phyloP scores from a whole-genome alignment of 306 rosid species.

The Erythrophleum fordii region DNA sequence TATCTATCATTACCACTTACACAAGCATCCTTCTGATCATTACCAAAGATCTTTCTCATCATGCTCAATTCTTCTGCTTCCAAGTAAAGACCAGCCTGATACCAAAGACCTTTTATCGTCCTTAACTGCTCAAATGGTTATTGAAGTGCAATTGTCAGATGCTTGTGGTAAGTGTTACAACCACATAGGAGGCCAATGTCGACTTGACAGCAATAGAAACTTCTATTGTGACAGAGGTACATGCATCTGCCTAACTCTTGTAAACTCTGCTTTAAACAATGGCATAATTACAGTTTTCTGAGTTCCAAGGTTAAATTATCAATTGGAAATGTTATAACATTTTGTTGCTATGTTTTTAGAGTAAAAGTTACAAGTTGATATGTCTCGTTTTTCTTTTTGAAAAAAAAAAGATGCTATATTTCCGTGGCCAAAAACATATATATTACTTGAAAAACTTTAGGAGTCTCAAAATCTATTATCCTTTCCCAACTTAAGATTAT shows the following conservation, averaged over 20 bases:
- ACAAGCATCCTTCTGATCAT: not conserved
- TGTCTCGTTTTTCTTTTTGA: no score
- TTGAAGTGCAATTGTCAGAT: slow-evolving; percentile 2
- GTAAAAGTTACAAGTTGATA: no score
- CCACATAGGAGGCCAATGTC: slow-evolving; percentile 21
- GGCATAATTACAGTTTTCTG: no score
- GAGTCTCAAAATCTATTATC: no score
- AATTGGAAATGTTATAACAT: no score
- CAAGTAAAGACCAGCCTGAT: not conserved
- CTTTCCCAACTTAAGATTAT: not conserved
- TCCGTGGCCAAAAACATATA: no score
- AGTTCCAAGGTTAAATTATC: no score
- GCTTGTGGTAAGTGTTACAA: slow-evolving; percentile 36
- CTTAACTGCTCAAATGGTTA: not conserved
- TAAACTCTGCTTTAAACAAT: not conserved
- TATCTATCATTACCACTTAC: not conserved
- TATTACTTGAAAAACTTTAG: no score
- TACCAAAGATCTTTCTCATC: not conserved
- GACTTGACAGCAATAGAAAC: not conserved
- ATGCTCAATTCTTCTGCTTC: slow-evolving; percentile 40
- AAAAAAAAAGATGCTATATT: no score
- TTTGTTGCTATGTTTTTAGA: no score
- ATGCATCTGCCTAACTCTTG: not conserved
- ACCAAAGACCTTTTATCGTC: not conserved
- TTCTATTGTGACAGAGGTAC: not conserved